phyloP scores from a whole-genome alignment of 306 rosid genomes.

The Corylus heterophylla region DNA sequence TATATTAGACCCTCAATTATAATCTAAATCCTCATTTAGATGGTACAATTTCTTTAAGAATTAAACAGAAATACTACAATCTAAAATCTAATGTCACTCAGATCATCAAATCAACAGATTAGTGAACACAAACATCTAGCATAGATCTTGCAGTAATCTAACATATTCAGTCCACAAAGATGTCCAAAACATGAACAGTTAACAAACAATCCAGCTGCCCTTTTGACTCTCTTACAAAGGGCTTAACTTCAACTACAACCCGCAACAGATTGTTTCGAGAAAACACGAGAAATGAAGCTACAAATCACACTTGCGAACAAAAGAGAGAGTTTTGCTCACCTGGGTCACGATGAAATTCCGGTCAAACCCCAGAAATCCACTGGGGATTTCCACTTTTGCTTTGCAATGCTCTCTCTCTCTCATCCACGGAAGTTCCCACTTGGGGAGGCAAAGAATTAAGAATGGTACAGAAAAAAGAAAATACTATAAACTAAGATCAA shows the following conservation, averaged over 20 bases:
- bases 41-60: neutral
- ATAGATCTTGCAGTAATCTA: slow-evolving; percentile 22
- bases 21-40: slow-evolving; percentile 8
- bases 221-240: slow-evolving; percentile 1
- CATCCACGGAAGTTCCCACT: slow-evolving; percentile 27
- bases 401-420: slow-evolving; percentile 5
- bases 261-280: slow-evolving; percentile 14
- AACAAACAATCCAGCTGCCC: neutral
- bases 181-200: neutral
- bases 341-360: slow-evolving; percentile 32
- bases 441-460: slow-evolving; percentile 42
- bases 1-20: slow-evolving; percentile 15
- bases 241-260: slow-evolving; percentile 8
- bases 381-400: slow-evolving; percentile 34
- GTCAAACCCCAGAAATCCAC: slow-evolving; percentile 36
- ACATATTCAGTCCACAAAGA: neutral
- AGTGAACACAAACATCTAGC: slow-evolving; percentile 18
- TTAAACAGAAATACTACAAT: neutral
- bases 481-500: neutral
- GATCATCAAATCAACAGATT: slow-evolving; percentile 1
- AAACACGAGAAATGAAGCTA: slow-evolving; percentile 6
- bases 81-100: slow-evolving; percentile 5
- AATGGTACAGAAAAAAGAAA: slow-evolving; percentile 6
- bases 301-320: neutral
- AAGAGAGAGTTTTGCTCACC: slow-evolving; percentile 25